Base-by-base conservation (phyloP, 495 filamentous ascomycete species). In the Aspergillus haitiensis region DNA sequence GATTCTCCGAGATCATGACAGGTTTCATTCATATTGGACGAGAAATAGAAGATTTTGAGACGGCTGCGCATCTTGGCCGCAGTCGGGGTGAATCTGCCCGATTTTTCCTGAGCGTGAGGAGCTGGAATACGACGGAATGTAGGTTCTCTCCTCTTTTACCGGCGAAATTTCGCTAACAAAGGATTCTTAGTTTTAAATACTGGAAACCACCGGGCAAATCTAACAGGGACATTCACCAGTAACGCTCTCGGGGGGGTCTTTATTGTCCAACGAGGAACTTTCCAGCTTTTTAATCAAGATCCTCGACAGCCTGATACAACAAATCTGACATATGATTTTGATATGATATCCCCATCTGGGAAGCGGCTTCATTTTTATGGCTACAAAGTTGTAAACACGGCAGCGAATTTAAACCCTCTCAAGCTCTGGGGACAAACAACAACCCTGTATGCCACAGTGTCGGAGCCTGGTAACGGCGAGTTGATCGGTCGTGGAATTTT, bases 61-160 rank as follows among this genome's bases (percentile, higher is more conserved):
- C 18, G 8, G 50, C 50, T 36, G 33, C 50, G 10, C 35, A 7
- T 9, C 50, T 52, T 15, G 50, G 32, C 18, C 50, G 50, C 10
- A 36, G 50, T 18, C 32, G 31, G 7, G 33, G 50, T 52, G 50
- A 52, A 52, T 16, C 10, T 35, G 50, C 50, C 4, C 50, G 50
- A 6, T 52, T 52, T 13, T 52, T 52, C 33, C 12, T 52, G 6
- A 52, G 31, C 6, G 50, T 52, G 13, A 52, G 18, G 18, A 36
- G 32, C 12, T 52, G 50, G 50, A 52, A 18, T 36, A 52, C 50
- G n/a, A 34, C 33, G 50, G 50, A 52, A 16, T 52, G 50, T 52
- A 52, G 18, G 50, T 16, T 52, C 16, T 16, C 2, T 16, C 13
- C 21, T 18, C 12, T n/a, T 1, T 2, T 9, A 34, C 10, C 1